phyloP scores from a whole-genome alignment of 208 protist genomes.

The Trichomonas gallinae region DNA sequence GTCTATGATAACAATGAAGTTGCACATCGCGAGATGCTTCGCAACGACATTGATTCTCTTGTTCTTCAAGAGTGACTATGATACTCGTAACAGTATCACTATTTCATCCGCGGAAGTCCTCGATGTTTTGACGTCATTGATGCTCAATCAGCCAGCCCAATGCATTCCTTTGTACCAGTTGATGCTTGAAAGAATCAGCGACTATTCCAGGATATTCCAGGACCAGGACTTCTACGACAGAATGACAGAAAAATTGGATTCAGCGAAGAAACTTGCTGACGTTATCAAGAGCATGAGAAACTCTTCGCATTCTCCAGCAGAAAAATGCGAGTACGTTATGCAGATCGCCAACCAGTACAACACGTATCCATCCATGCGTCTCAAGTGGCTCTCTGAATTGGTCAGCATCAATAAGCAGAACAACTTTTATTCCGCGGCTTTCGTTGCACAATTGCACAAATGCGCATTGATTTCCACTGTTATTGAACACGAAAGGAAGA shows the following conservation, averaged over 20 bases:
- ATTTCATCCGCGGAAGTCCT: background rate
- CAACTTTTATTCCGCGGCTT: background rate
- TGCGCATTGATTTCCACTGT: background rate
- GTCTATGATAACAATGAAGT: background rate
- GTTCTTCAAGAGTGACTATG: background rate
- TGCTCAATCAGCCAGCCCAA: background rate
- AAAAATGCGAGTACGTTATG: background rate
- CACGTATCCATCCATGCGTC: background rate
- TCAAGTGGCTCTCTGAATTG: background rate
- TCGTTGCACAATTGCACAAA: background rate
- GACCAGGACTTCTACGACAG: background rate
- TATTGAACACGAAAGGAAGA: background rate
- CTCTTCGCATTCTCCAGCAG: background rate
- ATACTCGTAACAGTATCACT: background rate
- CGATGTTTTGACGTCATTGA: background rate
- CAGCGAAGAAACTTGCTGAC: background rate
- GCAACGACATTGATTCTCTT: background rate
- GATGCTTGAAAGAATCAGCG: background rate
- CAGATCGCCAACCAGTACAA: background rate
- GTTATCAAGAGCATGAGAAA: background rate
- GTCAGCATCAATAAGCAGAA: background rate
- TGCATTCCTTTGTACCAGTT: background rate
- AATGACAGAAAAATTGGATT: background rate
- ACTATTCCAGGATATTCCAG: background rate
- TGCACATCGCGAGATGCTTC: background rate